These are phyloP conservation scores for Vitis cinerea DNA, from an alignment of 164 flowering plant species.

Conservation along the genomic window DNA sequence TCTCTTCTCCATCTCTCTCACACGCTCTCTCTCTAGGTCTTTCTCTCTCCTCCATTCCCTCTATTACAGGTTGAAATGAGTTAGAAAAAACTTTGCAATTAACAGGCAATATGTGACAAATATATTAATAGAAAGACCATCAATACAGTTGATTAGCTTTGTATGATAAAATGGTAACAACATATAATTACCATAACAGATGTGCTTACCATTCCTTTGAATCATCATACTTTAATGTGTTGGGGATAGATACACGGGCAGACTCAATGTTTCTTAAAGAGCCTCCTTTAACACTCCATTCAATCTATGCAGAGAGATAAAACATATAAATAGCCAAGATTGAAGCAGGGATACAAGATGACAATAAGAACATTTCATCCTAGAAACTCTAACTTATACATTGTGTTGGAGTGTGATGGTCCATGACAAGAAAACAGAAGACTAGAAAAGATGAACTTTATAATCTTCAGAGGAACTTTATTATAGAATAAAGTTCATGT, in stretches of 20 bases:
- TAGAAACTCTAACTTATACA: background rate
- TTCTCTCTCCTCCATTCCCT: no score
- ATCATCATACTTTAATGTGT: conserved; percentile 78
- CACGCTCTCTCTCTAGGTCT: no score
- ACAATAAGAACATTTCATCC: background rate
- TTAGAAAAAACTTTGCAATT: background rate
- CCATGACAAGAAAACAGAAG: no score
- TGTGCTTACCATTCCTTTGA: conserved; percentile 74
- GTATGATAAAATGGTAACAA: background rate
- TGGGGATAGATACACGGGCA: conserved; percentile 89
- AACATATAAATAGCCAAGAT: background rate
- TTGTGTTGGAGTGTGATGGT: no score
- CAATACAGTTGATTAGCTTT: background rate
- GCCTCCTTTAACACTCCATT: conserved; percentile 97
- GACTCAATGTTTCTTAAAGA: conserved; percentile 85
- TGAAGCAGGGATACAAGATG: background rate
- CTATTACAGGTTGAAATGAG: no score
- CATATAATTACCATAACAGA: background rate
- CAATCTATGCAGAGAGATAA: conserved; percentile 49
- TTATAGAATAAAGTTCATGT: no score
- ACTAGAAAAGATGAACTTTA: no score
- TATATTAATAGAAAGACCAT: no score
- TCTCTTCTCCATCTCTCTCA: no score
- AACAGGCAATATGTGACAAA: background rate
- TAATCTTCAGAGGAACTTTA: no score